A percentile compares a stretch with the other conserved stretches of the same genome.
Conservation (phyloP, 1,139 yeast species). For the Yamadazyma conglobata region DNA sequence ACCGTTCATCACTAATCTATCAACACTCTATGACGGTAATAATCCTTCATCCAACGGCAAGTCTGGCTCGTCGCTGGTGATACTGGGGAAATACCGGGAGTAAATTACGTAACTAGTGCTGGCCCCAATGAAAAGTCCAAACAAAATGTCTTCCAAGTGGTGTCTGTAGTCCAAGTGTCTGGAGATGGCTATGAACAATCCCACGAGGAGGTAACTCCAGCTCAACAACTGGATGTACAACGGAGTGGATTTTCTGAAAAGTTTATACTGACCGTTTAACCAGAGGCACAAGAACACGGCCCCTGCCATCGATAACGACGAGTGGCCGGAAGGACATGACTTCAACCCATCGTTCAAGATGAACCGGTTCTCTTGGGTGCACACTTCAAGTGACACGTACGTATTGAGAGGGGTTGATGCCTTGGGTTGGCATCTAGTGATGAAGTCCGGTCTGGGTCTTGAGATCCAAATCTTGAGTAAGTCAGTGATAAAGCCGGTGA, state of each 20-base stretch:
- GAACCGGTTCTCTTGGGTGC: constrained; percentile 34
- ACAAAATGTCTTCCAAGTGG: constrained; percentile 38
- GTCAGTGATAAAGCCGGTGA: constrained; percentile 32
- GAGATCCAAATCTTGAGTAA: constrained; percentile 44
- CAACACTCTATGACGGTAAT: constrained; percentile 6
- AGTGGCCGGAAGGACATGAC: constrained; percentile 47
- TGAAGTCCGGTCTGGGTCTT: constrained; percentile 46
- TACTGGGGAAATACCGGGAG: constrained; percentile 15
- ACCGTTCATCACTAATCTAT: too few species aligned
- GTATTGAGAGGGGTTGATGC: constrained; percentile 26
- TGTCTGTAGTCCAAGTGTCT: constrained; percentile 45
- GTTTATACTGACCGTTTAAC: constrained; percentile 36
- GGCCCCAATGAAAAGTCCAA: constrained; percentile 35
- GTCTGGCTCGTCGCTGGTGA: constrained; percentile 6
- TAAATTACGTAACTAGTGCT: constrained; percentile 25
- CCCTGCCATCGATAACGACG: constrained; percentile 42
- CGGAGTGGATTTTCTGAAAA: constrained; percentile 10
- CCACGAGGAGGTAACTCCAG: constrained; percentile 28
- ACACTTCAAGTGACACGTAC: constrained; percentile 35
- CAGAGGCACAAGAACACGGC: constrained; percentile 38
- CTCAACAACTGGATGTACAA: constrained; percentile 15
- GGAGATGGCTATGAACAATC: constrained; percentile 35
- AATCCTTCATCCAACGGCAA: constrained; percentile 8
- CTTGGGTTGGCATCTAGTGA: constrained; percentile 39
- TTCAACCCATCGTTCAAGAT: constrained; percentile 45